These are phyloP conservation scores for Castanospermum australe DNA, from an alignment of 306 rosid genomes.

Conservation along the genomic window DNA sequence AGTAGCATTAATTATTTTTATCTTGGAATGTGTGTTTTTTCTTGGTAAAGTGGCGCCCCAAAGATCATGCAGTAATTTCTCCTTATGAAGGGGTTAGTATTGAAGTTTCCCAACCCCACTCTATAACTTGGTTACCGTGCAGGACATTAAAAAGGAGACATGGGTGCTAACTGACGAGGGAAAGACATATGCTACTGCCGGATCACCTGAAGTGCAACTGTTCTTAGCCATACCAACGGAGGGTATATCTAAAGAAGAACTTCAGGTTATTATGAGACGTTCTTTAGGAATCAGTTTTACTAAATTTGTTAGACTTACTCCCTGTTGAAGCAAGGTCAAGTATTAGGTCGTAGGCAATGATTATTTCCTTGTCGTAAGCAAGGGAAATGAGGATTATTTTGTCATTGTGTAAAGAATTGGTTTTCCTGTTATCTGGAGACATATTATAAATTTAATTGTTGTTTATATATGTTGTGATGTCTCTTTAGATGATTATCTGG, in stretches of 20 bases:
- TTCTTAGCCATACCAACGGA: constrained; percentile 69
- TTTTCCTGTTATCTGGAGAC: neutral
- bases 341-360: too few relatives aligned
- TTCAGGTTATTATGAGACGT: too few relatives aligned
- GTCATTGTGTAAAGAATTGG: neutral
- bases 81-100: too few relatives aligned
- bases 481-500: neutral
- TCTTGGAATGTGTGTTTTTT: too few relatives aligned
- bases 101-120: too few relatives aligned
- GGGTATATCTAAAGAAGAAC: constrained; percentile 79
- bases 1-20: too few relatives aligned
- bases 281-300: neutral
- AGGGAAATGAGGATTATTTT: neutral
- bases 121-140: too few relatives aligned
- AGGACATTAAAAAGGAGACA: constrained; percentile 79
- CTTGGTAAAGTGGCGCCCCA: too few relatives aligned
- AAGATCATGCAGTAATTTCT: too few relatives aligned
- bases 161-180: constrained; percentile 87
- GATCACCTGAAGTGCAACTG: constrained; percentile 82
- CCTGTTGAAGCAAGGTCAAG: too few relatives aligned
- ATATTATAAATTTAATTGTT: neutral
- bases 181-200: constrained; percentile 53
- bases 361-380: neutral
- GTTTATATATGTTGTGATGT: neutral
- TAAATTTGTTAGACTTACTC: neutral